Conservation (phyloP, 805 yeast species). For the Lachancea fermentati region DNA sequence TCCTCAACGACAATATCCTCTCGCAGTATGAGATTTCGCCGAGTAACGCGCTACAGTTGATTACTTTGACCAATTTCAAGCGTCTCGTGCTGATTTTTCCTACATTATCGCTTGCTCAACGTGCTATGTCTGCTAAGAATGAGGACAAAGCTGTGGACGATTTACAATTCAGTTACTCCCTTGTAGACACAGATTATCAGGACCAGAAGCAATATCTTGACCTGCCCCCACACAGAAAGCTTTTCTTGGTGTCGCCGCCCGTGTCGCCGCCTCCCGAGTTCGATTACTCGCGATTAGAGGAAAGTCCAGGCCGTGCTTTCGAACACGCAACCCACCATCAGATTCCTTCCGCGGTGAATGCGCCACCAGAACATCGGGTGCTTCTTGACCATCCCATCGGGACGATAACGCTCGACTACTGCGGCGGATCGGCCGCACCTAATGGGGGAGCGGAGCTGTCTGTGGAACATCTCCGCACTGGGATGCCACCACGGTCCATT, state of each 20-base stretch:
- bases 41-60: conserved; percentile 21
- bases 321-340: neutral
- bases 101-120: conserved; percentile 8
- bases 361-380: conserved; percentile 4
- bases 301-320: conserved; percentile 25
- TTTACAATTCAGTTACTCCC: conserved; percentile 15
- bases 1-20: conserved; percentile 19
- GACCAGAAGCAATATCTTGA: conserved; percentile 21
- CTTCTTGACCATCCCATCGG: conserved; percentile 16
- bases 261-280: conserved; percentile 39
- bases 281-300: conserved; percentile 35
- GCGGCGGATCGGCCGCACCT: too few species aligned
- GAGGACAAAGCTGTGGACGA: neutral
- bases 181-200: conserved; percentile 10
- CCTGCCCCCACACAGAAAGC: conserved; percentile 31
- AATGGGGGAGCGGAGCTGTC: neutral
- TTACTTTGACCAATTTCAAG: conserved; percentile 19
- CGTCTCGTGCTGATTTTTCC: conserved; percentile 23
- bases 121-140: conserved; percentile 2
- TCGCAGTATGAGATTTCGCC: conserved; percentile 11
- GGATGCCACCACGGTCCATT: conserved; percentile 36
- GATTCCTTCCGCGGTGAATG: neutral
- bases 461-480: conserved; percentile 25
- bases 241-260: conserved; percentile 40
- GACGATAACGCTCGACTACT: conserved; percentile 19